A percentile compares a stretch with the other conserved stretches of the same genome.
Evolutionary conservation across 176 grass and related monocot genomes (phyloP).

Genomic region (Thinopyrum elongatum): DNA sequence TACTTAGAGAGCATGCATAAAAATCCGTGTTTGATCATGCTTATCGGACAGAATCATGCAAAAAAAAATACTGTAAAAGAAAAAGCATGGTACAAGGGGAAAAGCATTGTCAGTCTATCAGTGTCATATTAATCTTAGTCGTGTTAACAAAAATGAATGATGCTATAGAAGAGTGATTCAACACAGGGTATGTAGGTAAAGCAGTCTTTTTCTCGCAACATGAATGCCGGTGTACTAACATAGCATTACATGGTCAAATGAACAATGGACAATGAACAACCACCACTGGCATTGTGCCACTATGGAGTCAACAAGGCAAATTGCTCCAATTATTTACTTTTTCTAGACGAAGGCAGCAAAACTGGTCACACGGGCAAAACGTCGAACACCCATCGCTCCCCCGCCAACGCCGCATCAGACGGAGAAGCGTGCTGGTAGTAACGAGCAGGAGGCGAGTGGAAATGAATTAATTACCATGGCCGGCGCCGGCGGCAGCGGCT

Average conservation of each 20-base stretch:
- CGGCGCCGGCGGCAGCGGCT: conserved; percentile 7
- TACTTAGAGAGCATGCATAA: neutral
- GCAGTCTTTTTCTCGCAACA: no score
- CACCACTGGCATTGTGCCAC: no score
- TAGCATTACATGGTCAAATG: no score
- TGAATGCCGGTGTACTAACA: no score
- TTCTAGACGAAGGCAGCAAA: no score
- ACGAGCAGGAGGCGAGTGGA: neutral
- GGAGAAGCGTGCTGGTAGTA: neutral
- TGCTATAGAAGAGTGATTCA: neutral
- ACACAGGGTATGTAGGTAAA: no score
- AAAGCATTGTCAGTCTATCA: neutral
- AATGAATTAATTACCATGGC: conserved; percentile 42
- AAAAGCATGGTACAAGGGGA: neutral
- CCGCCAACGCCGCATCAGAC: neutral
- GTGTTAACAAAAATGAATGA: neutral
- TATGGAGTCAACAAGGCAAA: no score
- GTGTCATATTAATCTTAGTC: neutral
- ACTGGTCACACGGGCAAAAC: neutral
- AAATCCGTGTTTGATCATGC: neutral
- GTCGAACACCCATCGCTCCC: neutral
- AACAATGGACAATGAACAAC: no score
- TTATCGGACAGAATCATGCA: neutral
- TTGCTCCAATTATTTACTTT: no score
- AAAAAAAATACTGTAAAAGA: neutral